Evolutionary conservation across 768 basidiomycete species (phyloP), one percentile per base, ranked within the genome.

Genomic region (Boletus rufocinnamomeus): DNA sequence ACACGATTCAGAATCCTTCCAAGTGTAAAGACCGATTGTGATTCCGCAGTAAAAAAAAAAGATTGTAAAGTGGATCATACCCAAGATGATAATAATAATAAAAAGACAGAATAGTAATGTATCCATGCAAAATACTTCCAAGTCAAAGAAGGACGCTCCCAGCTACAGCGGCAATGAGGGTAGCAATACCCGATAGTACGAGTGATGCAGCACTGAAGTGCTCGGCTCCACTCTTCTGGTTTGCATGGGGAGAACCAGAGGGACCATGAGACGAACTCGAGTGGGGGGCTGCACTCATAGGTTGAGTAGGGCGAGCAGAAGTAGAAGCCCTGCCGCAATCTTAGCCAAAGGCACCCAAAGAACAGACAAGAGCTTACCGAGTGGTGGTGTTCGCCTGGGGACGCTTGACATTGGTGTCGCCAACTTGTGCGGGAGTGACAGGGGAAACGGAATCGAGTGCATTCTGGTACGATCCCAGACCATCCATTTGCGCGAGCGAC

Each of bases 401-500:
- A 16, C 59, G 61, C 52, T 68, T 64, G 52, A 61, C 54, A 17
- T 32, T 58, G 34, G 58, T 19, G 28, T 62, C 55, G 14, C 57
- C 72, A 16, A 75, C 62, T 19, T 56, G 58, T 5, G 64, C 73
- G 27, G 58, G 58, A 37, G 35, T 57, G 47, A 69, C 72, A 14
- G 47, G 75, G 62, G 69, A 75, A 64, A 27, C 67, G 11, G 60
- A 38, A n/a, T 67, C 64, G 34, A 65, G 61, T 4, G 82, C 72
- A 64, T 85, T 84, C 67, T 80, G 81, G 57, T 84, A 86, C 17
- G 73, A 58, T 21, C 72, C 68, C 41, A 77, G 30, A 51, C 73
- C 76, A 19, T 78, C 68, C 56, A 81, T 61, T 40, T 73, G 70
- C 10, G 84, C 80, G 47, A 89, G 74, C 49, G 86, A 86, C 40